Evolutionary conservation across 306 rosid genomes (phyloP).

Genomic region (Adenanthera pavonina): DNA sequence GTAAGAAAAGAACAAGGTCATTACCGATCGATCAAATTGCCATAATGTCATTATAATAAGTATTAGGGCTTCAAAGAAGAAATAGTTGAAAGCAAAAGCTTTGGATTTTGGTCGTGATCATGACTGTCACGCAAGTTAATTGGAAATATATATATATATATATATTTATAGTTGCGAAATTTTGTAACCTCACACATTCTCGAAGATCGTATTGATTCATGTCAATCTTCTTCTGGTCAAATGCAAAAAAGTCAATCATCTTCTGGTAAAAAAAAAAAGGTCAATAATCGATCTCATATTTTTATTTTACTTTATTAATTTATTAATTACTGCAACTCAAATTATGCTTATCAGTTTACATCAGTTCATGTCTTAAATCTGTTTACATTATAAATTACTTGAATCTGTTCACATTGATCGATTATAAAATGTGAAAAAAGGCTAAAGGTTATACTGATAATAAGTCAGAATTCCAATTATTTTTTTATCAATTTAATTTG

Average conservation of each 20-base stretch:
- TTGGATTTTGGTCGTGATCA: neutral
- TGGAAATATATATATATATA: neutral
- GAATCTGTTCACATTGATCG: neutral
- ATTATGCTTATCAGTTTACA: too few species aligned
- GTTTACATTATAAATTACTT: too few species aligned
- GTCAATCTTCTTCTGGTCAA: neutral
- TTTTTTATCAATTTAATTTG: too few species aligned
- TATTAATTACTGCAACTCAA: too few species aligned
- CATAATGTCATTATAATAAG: neutral
- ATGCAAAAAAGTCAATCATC: too few species aligned
- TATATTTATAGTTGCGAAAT: neutral
- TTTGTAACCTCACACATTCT: neutral
- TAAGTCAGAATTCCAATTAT: too few species aligned
- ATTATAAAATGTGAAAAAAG: neutral
- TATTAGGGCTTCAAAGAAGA: neutral
- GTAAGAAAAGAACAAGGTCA: conserved; percentile 8
- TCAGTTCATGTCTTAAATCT: too few species aligned
- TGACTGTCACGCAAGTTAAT: neutral
- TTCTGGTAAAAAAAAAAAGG: too few species aligned
- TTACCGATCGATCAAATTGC: conserved; percentile 6
- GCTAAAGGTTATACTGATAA: too few species aligned
- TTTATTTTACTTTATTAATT: too few species aligned
- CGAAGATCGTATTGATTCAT: neutral
- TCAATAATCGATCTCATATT: too few species aligned
- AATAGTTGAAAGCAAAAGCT: conserved; percentile 12